phyloP scores from a whole-genome alignment of 2,329 filamentous ascomycete species.

The Ophiostoma piceae region DNA sequence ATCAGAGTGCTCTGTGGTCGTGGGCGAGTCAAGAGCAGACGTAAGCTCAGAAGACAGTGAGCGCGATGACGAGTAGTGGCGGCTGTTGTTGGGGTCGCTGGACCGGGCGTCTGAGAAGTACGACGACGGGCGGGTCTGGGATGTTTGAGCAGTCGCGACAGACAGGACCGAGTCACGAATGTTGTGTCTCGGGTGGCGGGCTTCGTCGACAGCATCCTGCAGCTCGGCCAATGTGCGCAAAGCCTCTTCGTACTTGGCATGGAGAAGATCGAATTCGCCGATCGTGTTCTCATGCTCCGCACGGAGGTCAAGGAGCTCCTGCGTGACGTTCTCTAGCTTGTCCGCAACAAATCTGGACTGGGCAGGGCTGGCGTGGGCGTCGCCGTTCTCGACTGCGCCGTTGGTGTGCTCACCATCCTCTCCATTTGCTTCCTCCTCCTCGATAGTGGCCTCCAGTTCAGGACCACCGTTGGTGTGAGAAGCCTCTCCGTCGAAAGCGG shows the following conservation, averaged over 20 bases:
- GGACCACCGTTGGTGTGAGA: background rate
- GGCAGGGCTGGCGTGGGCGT: slow-evolving; percentile 60
- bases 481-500: slow-evolving; percentile 18
- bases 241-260: slow-evolving; percentile 86
- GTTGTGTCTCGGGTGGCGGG: slow-evolving; percentile 53
- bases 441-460: slow-evolving; percentile 25
- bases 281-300: slow-evolving; percentile 84
- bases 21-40: slow-evolving; percentile 72
- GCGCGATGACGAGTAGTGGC: slow-evolving; percentile 71
- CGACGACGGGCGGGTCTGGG: slow-evolving; percentile 61
- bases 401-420: background rate
- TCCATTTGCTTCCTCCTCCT: slow-evolving; percentile 31
- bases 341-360: slow-evolving; percentile 84
- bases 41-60: slow-evolving; percentile 93
- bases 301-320: slow-evolving; percentile 84
- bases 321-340: slow-evolving; percentile 84
- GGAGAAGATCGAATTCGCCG: slow-evolving; percentile 73
- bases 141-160: slow-evolving; percentile 43
- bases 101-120: slow-evolving; percentile 76
- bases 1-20: slow-evolving; percentile 59
- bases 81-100: slow-evolving; percentile 62
- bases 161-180: slow-evolving; percentile 55
- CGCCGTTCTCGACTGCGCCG: slow-evolving; percentile 34
- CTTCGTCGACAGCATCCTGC: slow-evolving; percentile 78
- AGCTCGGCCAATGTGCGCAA: slow-evolving; percentile 75